A percentile compares a stretch with the other conserved stretches of the same genome.
phyloP scores from a whole-genome alignment of 768 basidiomycete genomes.

The Obba rivulosa region DNA sequence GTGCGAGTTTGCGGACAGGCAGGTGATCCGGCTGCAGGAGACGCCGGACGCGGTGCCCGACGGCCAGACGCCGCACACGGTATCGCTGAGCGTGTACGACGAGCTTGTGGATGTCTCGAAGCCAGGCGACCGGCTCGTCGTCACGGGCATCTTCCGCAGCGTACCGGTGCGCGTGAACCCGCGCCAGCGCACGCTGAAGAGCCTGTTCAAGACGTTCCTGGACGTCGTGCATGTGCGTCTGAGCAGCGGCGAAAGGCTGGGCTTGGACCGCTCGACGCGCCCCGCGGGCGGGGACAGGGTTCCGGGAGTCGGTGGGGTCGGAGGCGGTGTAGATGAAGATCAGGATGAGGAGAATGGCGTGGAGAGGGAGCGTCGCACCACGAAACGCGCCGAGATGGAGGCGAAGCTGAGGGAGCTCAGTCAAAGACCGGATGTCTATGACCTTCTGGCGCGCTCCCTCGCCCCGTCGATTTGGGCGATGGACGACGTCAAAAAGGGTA shows the following conservation, averaged over 20 bases:
- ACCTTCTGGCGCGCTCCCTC: slow-evolving; percentile 74
- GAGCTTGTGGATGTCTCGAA: slow-evolving; percentile 96
- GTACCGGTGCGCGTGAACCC: slow-evolving; percentile 95
- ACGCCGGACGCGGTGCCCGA: slow-evolving; percentile 97
- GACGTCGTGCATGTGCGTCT: slow-evolving; percentile 91
- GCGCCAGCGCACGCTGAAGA: slow-evolving; percentile 85
- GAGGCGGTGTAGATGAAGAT: slow-evolving; percentile 54
- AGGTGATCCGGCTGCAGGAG: slow-evolving; percentile 93
- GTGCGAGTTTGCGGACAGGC: slow-evolving; percentile 92
- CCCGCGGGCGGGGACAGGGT: slow-evolving; percentile 62
- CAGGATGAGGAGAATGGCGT: slow-evolving; percentile 47
- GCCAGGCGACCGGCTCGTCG: slow-evolving; percentile 87
- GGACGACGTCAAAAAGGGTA: slow-evolving; percentile 99
- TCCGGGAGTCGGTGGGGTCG: slow-evolving; percentile 64
- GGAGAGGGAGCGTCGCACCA: slow-evolving; percentile 38
- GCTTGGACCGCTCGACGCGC: slow-evolving; percentile 76
- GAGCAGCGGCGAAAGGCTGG: slow-evolving; percentile 58
- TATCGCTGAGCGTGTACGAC: slow-evolving; percentile 95
- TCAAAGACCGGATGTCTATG: slow-evolving; percentile 76
- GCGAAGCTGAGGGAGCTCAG: slow-evolving; percentile 70
- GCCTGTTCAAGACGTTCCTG: slow-evolving; percentile 95
- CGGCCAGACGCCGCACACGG: slow-evolving; percentile 97
- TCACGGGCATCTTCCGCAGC: slow-evolving; percentile 93
- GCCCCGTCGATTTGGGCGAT: slow-evolving; percentile 97
- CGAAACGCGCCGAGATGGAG: slow-evolving; percentile 66